These are phyloP conservation scores for Jamesozyma jinghongensis DNA, from an alignment of 805 yeast genomes.

Conservation along the genomic window DNA sequence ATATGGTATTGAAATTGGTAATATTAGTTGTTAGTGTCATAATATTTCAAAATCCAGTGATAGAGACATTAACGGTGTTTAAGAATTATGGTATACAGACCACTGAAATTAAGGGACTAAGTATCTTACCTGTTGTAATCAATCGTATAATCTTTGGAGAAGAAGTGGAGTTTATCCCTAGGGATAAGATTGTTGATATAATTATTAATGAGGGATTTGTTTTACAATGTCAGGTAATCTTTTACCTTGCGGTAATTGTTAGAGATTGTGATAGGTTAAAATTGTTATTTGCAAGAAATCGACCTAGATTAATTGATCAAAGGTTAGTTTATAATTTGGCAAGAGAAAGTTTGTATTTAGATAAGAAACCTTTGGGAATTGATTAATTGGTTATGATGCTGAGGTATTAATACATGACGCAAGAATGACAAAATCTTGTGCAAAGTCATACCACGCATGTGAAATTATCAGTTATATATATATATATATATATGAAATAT, in stretches of 20 bases:
- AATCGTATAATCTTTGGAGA: conserved; percentile 9
- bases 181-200: conserved; percentile 49
- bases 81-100: conserved; percentile 24
- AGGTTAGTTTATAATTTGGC: conserved; percentile 17
- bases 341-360: conserved; percentile 7
- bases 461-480: no score
- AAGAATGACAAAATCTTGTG: no score
- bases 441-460: no score
- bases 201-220: conserved; percentile 67
- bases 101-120: conserved; percentile 14
- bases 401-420: no score
- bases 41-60: conserved; percentile 12
- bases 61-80: conserved; percentile 19
- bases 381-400: no score
- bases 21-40: background rate
- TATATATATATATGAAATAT: no score
- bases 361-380: background rate
- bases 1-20: background rate
- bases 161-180: conserved; percentile 41
- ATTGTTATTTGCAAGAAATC: conserved; percentile 25
- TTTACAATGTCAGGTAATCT: conserved; percentile 54
- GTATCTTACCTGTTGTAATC: conserved; percentile 15
- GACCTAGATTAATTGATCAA: conserved; percentile 20
- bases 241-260: conserved; percentile 52
- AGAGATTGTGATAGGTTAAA: conserved; percentile 29